Evolutionary conservation across 345 rosid genomes (phyloP), one percentile per base, ranked within the genome.

Genomic region (Melastoma malabathricum): DNA sequence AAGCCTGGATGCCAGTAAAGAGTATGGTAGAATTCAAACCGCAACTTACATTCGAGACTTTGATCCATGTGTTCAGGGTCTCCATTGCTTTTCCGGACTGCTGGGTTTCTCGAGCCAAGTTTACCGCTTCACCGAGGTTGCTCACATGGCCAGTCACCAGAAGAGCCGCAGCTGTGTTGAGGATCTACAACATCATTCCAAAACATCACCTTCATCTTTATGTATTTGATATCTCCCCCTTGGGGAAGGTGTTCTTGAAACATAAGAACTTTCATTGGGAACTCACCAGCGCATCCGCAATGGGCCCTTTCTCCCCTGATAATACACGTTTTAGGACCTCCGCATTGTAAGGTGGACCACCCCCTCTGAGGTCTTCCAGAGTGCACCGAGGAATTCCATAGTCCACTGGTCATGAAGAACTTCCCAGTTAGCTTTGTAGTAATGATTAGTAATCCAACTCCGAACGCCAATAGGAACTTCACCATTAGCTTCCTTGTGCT

Each of bases 81-180:
- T 68, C 57, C 15, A 75, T 60, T 68, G 94, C 87, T 66, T 68
- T 79, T 51, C 99, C 99, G 2, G 97, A 83, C 29, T 58, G 61
- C 29, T 83, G 99, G 13, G 71, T 77, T 66, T 79, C 86, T 2
- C 89, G 85, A 6, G 97, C 97, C 71, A 85, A 31, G 46, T 50
- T 52, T 10, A 93, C 83, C 56, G 95, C 97, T 60, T 83, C 84
- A 15, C 71, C 76, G 17, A 88, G 70, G 10, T 81, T 73, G n/a
- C 61, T 54, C 29, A 71, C 93, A 46, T 12, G 51, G 48, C 80
- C 75, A 50, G 84, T 62, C 10, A 93, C 97, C 51, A 81, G 51
- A 12, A 88, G 86, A 47, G 97, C 90, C 12, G 97, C 94, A 15
- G 94, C 99, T 60, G 99, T 89, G 62, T 85, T 88, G n/a, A 93